Conservation (phyloP, 1,284 basidiomycete species). For the Waitea zeae region DNA sequence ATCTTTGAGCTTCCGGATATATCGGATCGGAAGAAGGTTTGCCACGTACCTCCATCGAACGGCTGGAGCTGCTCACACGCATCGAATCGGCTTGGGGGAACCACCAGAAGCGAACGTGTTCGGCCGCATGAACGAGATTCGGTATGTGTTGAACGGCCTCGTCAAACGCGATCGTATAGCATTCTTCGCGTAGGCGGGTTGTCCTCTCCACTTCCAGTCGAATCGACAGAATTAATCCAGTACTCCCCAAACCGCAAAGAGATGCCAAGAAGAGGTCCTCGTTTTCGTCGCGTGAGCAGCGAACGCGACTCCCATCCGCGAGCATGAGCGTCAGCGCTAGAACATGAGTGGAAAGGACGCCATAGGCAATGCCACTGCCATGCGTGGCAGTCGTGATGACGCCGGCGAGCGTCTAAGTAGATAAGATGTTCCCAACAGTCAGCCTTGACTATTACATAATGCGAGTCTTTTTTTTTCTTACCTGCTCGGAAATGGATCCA, state of each 20-base stretch:
- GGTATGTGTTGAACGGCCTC: slow-evolving; percentile 40
- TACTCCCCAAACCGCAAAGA: slow-evolving; percentile 88
- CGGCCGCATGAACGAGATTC: slow-evolving; percentile 40
- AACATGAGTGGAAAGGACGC: slow-evolving; percentile 75
- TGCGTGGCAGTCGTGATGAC: slow-evolving; percentile 92
- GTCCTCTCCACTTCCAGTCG: slow-evolving; percentile 68
- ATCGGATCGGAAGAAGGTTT: not conserved
- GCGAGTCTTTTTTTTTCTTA: too few relatives aligned
- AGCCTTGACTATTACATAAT: too few relatives aligned
- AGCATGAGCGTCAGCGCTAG: slow-evolving; percentile 59
- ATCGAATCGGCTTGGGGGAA: slow-evolving; percentile 69
- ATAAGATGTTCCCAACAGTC: too few relatives aligned
- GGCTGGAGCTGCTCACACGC: slow-evolving; percentile 59
- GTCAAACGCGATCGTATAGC: slow-evolving; percentile 50
- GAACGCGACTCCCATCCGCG: slow-evolving; percentile 50
- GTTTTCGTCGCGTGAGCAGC: slow-evolving; percentile 48
- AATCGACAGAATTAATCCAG: slow-evolving; percentile 76
- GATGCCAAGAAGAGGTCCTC: slow-evolving; percentile 79
- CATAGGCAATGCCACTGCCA: slow-evolving; percentile 72
- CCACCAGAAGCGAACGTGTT: slow-evolving; percentile 95
- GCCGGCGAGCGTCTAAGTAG: slow-evolving; percentile 85
- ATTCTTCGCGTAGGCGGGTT: slow-evolving; percentile 71
- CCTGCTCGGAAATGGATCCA: slow-evolving; percentile 80
- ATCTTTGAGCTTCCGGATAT: slow-evolving; percentile 8
- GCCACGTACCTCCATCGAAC: slow-evolving; percentile 51